These are phyloP conservation scores for Hypoxylon intermedium DNA, from an alignment of 495 filamentous ascomycete genomes.

Conservation along the genomic window DNA sequence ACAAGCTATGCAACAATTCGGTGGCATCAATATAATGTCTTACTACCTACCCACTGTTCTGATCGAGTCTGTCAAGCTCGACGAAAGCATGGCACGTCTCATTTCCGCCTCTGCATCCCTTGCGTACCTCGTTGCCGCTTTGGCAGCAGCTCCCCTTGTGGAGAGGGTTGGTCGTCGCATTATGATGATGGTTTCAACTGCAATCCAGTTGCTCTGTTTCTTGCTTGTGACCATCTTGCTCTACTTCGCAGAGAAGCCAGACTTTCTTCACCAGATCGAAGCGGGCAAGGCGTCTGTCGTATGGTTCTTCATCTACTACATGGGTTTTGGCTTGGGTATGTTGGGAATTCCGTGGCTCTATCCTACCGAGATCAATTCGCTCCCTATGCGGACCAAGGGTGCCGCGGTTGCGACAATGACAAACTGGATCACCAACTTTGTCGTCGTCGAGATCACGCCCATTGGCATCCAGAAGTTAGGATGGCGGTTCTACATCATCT, in stretches of 20 bases:
- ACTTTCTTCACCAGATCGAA: slow-evolving; percentile 42
- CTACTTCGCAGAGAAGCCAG: slow-evolving; percentile 48
- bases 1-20: slow-evolving; percentile 52
- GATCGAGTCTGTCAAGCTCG: slow-evolving; percentile 51
- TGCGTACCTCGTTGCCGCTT: slow-evolving; percentile 49
- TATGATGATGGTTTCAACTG: slow-evolving; percentile 65
- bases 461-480: slow-evolving; percentile 64
- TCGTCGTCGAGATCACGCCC: slow-evolving; percentile 69
- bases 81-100: slow-evolving; percentile 42
- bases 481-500: slow-evolving; percentile 74
- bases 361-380: slow-evolving; percentile 67
- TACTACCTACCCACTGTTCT: slow-evolving; percentile 56
- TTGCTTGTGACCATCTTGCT: slow-evolving; percentile 64
- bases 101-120: slow-evolving; percentile 45
- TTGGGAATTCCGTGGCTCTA: slow-evolving; percentile 67
- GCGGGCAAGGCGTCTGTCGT: slow-evolving; percentile 52
- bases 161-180: slow-evolving; percentile 62
- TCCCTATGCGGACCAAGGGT: slow-evolving; percentile 65
- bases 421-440: slow-evolving; percentile 69
- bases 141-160: slow-evolving; percentile 60
- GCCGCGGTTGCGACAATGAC: slow-evolving; percentile 65
- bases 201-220: slow-evolving; percentile 62
- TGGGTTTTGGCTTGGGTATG: slow-evolving; percentile 63
- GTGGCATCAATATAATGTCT: slow-evolving; percentile 45
- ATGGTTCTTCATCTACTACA: slow-evolving; percentile 62